These are phyloP conservation scores for Kodamaea sagamina DNA, from an alignment of 805 yeast genomes.

Conservation along the genomic window DNA sequence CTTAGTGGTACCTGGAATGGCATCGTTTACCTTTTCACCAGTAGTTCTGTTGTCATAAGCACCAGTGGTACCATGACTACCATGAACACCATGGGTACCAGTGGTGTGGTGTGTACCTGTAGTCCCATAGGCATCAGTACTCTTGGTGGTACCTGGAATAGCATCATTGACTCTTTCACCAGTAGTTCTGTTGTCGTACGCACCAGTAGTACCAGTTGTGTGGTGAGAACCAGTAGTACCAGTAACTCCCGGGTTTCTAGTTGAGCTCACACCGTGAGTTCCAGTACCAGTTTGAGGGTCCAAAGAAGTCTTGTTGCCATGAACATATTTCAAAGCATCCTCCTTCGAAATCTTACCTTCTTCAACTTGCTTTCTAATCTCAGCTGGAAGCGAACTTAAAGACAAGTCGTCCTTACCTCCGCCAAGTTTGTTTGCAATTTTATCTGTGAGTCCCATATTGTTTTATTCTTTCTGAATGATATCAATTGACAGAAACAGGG, in stretches of 20 bases:
- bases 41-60: constrained; percentile 17
- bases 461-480: background rate
- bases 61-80: constrained; percentile 14
- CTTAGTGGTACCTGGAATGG: constrained; percentile 19
- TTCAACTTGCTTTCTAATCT: constrained; percentile 30
- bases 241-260: background rate
- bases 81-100: constrained; percentile 10
- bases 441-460: constrained; percentile 42
- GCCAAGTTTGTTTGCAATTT: constrained; percentile 29
- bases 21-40: constrained; percentile 2
- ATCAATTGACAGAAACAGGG: background rate
- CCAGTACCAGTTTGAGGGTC: background rate
- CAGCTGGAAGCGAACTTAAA: constrained; percentile 26
- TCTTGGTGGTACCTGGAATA: too few species aligned
- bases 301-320: background rate
- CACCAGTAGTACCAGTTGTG: constrained; percentile 28
- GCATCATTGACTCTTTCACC: constrained; percentile 12
- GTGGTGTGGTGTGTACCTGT: constrained; percentile 16
- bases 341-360: constrained; percentile 32
- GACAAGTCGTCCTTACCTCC: constrained; percentile 26
- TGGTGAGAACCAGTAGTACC: constrained; percentile 21
- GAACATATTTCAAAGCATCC: constrained; percentile 28
- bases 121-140: constrained; percentile 16
- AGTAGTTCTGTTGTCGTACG: constrained; percentile 2
- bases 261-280: background rate